phyloP scores from a whole-genome alignment of 352 stramenopile species.

The Thraustochytrium sp. region DNA sequence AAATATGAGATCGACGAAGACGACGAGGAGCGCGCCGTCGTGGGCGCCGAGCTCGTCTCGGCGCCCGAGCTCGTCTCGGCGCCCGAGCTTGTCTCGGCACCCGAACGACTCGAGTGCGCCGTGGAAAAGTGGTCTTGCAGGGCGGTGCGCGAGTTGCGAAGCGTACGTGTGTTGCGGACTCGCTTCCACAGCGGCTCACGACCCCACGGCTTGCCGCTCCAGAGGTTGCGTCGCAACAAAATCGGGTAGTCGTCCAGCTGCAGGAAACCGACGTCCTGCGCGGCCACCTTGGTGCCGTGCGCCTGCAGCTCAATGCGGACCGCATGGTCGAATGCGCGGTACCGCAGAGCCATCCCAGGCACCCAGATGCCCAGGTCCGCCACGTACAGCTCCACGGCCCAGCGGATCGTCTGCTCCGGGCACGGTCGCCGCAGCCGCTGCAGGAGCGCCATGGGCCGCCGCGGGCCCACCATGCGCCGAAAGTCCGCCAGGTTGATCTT shows the following conservation, averaged over 20 bases:
- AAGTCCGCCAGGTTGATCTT: slow-evolving; percentile 17
- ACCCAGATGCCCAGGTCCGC: slow-evolving; percentile 14
- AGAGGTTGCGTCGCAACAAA: neutral
- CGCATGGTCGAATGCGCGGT: slow-evolving; percentile 29
- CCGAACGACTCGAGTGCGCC: too few species aligned
- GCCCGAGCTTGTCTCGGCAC: too few species aligned
- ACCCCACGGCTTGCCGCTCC: slow-evolving; percentile 33
- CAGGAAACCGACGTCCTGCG: slow-evolving; percentile 26
- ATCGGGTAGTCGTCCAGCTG: slow-evolving; percentile 29
- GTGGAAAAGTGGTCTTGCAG: neutral
- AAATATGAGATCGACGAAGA: neutral
- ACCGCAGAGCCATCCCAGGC: neutral
- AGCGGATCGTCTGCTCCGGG: neutral
- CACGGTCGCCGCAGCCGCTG: neutral
- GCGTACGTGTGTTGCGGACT: neutral
- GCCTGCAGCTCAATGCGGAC: slow-evolving; percentile 5
- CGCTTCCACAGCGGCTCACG: slow-evolving; percentile 8
- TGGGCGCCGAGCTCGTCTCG: too few species aligned
- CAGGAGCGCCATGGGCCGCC: neutral
- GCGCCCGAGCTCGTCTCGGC: too few species aligned
- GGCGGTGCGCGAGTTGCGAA: neutral
- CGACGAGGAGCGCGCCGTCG: neutral
- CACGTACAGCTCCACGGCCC: slow-evolving; percentile 21
- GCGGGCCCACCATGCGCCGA: neutral
- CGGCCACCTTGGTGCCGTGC: neutral